Evolutionary conservation across 176 grass and related monocot genomes (phyloP).

Genomic region (Oryza rufipogon): DNA sequence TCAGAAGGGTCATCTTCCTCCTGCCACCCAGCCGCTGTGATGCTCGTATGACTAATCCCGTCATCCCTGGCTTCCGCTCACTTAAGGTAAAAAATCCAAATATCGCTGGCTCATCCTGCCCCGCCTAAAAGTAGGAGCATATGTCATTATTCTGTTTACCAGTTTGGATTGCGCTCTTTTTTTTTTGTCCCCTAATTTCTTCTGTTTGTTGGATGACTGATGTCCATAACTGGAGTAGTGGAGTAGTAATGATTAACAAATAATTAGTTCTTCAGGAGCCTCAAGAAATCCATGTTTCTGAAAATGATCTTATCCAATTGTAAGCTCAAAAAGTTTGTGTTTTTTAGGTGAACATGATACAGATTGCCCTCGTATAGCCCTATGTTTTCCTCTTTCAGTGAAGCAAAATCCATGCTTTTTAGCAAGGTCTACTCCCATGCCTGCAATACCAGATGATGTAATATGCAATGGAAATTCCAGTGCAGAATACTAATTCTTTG

Average conservation of each 20-base stretch:
- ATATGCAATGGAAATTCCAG: slow-evolving; percentile 66
- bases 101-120: too few relatives aligned
- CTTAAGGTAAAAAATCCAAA: too few relatives aligned
- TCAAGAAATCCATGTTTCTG: background rate
- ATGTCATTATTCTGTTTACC: too few relatives aligned
- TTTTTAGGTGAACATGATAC: background rate
- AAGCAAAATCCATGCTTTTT: slow-evolving; percentile 77
- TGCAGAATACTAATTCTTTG: slow-evolving; percentile 54
- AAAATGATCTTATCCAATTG: slow-evolving; percentile 11
- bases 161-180: too few relatives aligned
- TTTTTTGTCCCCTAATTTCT: too few relatives aligned
- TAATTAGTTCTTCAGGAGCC: background rate
- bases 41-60: too few relatives aligned
- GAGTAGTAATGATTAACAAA: background rate
- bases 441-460: slow-evolving; percentile 55
- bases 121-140: too few relatives aligned
- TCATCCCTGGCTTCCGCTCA: too few relatives aligned
- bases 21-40: too few relatives aligned
- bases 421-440: slow-evolving; percentile 49
- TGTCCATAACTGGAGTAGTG: slow-evolving; percentile 7
- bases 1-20: too few relatives aligned
- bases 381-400: slow-evolving; percentile 62
- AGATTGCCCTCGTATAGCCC: slow-evolving; percentile 5
- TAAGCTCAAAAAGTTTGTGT: background rate
- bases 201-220: background rate